Evolutionary conservation across 2,329 filamentous ascomycete species (phyloP).

Genomic region (Aureobasidium sp.): DNA sequence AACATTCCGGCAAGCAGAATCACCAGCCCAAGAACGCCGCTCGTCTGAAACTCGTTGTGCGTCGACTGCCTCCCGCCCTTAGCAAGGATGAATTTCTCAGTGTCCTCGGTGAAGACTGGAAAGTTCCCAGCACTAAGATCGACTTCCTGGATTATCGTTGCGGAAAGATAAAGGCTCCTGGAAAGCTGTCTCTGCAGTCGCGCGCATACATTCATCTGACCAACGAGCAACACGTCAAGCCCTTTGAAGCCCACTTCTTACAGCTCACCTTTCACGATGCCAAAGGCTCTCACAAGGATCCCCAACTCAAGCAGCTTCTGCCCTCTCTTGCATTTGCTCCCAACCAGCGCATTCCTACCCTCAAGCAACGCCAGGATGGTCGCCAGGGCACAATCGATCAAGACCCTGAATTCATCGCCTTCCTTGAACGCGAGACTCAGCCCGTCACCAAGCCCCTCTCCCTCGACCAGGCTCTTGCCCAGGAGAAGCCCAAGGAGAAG

Average conservation of each 20-base stretch:
- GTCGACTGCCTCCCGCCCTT: constrained; percentile 78
- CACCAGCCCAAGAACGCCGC: constrained; percentile 37
- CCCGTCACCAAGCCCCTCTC: constrained; percentile 51
- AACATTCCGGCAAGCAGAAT: constrained; percentile 4
- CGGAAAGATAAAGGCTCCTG: constrained; percentile 79
- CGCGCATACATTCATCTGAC: constrained; percentile 77
- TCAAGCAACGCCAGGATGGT: constrained; percentile 68
- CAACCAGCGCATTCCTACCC: constrained; percentile 74
- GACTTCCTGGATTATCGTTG: constrained; percentile 72
- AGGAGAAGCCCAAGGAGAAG: constrained; percentile 42
- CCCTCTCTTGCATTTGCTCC: constrained; percentile 75
- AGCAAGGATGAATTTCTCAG: constrained; percentile 69
- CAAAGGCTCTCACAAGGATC: constrained; percentile 64
- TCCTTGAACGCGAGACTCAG: constrained; percentile 80
- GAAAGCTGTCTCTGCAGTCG: constrained; percentile 75
- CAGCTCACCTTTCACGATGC: constrained; percentile 70
- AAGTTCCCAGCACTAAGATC: constrained; percentile 67
- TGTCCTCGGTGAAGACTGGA: constrained; percentile 74
- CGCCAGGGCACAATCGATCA: constrained; percentile 94
- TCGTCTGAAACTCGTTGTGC: constrained; percentile 76
- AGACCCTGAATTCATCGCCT: constrained; percentile 90
- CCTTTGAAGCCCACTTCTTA: constrained; percentile 65
- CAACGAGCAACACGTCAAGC: constrained; percentile 59
- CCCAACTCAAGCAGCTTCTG: constrained; percentile 63
- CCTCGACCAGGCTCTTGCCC: constrained; percentile 42